Percentiles rank a stretch among this genome's conserved stretches.
Conservation (phyloP, 306 rosid species). For the Prinsepia uniflora region DNA sequence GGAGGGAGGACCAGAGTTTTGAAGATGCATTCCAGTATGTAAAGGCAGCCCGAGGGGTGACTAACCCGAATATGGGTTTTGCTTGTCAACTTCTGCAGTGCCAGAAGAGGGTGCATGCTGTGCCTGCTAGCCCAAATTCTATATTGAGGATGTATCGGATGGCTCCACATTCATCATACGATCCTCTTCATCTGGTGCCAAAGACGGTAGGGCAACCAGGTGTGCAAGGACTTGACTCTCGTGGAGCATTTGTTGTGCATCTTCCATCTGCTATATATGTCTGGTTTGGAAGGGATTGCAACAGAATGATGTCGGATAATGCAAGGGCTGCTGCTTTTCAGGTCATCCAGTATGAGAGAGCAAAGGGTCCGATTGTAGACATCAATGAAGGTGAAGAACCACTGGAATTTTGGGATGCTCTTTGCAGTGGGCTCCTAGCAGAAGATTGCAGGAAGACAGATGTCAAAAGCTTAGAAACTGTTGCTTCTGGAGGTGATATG, state of each 20-base stretch:
- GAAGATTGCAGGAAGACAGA: slow-evolving; percentile 34
- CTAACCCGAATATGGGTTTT: slow-evolving; percentile 90
- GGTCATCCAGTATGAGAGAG: slow-evolving; percentile 76
- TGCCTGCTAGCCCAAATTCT: slow-evolving; percentile 79
- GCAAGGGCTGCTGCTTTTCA: slow-evolving; percentile 66
- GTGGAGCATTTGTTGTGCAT: slow-evolving; percentile 83
- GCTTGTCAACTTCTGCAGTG: slow-evolving; percentile 88
- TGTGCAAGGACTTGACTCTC: slow-evolving; percentile 72
- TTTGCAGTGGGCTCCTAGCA: slow-evolving; percentile 36
- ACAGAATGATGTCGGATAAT: slow-evolving; percentile 46
- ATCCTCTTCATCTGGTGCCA: slow-evolving; percentile 90
- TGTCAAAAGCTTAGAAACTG: slow-evolving; percentile 23
- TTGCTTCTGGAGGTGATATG: slow-evolving; percentile 27
- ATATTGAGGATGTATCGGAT: slow-evolving; percentile 76
- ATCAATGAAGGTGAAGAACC: slow-evolving; percentile 77
- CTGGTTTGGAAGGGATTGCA: slow-evolving; percentile 68
- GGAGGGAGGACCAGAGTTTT: slow-evolving; percentile 86
- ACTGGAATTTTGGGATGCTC: slow-evolving; percentile 66
- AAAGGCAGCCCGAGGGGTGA: slow-evolving; percentile 87
- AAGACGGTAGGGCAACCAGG: slow-evolving; percentile 56
- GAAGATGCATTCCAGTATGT: slow-evolving; percentile 90
- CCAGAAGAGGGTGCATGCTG: slow-evolving; percentile 85
- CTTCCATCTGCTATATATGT: slow-evolving; percentile 77
- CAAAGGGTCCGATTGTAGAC: slow-evolving; percentile 42
- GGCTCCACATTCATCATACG: slow-evolving; percentile 93